Percentiles rank a stretch among this genome's conserved stretches.
Conservation (phyloP, 176 grass and related monocot genomes). For the Zea luxurians region DNA sequence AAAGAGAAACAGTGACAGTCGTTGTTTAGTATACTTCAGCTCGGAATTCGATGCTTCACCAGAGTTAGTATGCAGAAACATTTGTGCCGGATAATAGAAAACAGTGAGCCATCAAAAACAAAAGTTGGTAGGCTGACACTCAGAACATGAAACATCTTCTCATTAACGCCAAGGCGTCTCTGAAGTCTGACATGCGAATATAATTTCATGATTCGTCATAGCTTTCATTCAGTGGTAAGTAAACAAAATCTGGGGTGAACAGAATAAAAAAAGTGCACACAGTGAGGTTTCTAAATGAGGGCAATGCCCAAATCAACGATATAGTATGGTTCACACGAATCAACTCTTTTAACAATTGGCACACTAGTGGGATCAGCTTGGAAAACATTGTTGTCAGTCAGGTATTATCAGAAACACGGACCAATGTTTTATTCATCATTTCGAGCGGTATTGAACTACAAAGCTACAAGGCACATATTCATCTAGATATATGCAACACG, state of each 20-base stretch:
- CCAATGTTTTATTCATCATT: slow-evolving; percentile 33
- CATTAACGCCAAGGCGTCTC: slow-evolving; percentile 53
- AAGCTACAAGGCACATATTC: too few relatives aligned
- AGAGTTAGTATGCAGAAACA: not conserved
- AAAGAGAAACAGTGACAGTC: too few relatives aligned
- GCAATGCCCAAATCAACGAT: too few relatives aligned
- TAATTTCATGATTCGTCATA: slow-evolving; percentile 28
- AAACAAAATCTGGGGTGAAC: not conserved
- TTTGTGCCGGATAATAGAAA: not conserved
- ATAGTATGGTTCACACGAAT: not conserved
- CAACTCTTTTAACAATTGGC: not conserved
- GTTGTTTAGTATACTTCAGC: too few relatives aligned
- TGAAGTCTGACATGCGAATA: slow-evolving; percentile 49
- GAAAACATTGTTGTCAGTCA: slow-evolving; percentile 17
- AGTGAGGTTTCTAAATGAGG: not conserved
- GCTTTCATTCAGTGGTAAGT: not conserved
- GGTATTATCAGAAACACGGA: slow-evolving; percentile 26
- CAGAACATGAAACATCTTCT: slow-evolving; percentile 46
- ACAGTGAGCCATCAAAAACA: not conserved
- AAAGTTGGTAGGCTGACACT: not conserved
- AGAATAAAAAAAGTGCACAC: too few relatives aligned
- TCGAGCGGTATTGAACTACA: not conserved
- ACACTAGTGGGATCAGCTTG: not conserved
- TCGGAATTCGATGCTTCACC: too few relatives aligned
- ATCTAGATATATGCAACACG: not conserved